phyloP scores from a whole-genome alignment of 1,139 yeast species.

The Taphrina pruni region DNA sequence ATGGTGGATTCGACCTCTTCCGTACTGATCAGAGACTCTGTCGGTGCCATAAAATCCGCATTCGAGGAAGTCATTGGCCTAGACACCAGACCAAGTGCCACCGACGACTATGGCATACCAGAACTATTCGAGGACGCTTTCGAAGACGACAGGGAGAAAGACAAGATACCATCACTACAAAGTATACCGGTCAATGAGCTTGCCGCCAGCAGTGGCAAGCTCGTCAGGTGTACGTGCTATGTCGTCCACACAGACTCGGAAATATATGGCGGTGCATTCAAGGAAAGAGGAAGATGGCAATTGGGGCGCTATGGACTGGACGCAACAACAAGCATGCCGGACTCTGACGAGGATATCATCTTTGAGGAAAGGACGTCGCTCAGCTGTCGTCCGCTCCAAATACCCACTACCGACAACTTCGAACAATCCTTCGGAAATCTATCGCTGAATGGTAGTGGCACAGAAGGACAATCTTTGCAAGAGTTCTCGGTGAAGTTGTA shows the following conservation, averaged over 20 bases:
- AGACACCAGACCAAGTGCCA: constrained; percentile 13
- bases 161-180: constrained; percentile 19
- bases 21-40: constrained; percentile 17
- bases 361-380: constrained; percentile 34
- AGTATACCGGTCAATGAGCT: constrained; percentile 2
- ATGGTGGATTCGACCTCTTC: constrained; percentile 36
- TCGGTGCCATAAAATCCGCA: constrained; percentile 8
- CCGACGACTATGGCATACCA: constrained; percentile 37
- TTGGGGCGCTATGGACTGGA: constrained; percentile 37
- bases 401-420: background rate
- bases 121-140: constrained; percentile 28
- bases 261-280: constrained; percentile 33
- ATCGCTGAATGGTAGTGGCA: background rate
- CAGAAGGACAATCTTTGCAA: background rate
- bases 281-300: constrained; percentile 29
- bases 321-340: constrained; percentile 6
- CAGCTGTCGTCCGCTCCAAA: constrained; percentile 2
- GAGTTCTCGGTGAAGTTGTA: constrained; percentile 25
- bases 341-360: constrained; percentile 14
- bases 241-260: constrained; percentile 36
- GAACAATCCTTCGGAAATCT: constrained; percentile 13
- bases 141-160: constrained; percentile 28
- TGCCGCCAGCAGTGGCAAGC: constrained; percentile 9
- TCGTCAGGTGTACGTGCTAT: constrained; percentile 23
- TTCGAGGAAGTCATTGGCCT: constrained; percentile 19